Evolutionary conservation across 129 eudicot species (phyloP).

Genomic region (Arctium lappa): DNA sequence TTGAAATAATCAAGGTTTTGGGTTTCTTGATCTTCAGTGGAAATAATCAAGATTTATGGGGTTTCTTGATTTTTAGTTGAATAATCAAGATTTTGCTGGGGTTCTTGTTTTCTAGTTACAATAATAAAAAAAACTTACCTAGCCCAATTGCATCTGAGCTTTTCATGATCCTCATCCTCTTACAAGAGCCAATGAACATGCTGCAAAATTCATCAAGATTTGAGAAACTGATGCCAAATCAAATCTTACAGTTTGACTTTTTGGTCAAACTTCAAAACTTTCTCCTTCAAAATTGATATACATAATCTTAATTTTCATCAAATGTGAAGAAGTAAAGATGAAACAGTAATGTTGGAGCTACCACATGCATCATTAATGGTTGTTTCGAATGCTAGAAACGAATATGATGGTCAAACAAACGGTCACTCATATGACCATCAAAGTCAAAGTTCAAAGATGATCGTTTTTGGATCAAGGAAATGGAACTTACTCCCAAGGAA

Average conservation of each 20-base stretch:
- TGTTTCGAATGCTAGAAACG: not conserved
- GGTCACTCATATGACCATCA: not conserved
- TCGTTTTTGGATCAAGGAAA: not conserved
- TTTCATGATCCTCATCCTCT: slow-evolving; percentile 75
- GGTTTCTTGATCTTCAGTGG: not conserved
- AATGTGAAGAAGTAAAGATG: not conserved
- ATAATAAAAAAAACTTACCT: slow-evolving; percentile 22
- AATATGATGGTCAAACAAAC: not conserved
- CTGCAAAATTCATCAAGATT: slow-evolving; percentile 27
- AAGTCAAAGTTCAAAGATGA: not conserved
- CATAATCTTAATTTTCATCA: not conserved
- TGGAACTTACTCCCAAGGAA: slow-evolving; percentile 74
- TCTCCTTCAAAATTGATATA: not conserved
- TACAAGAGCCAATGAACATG: slow-evolving; percentile 64
- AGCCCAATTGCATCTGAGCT: slow-evolving; percentile 68
- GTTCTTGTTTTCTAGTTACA: not conserved
- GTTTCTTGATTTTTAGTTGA: not conserved
- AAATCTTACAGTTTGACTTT: not conserved
- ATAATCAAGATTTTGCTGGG: not conserved
- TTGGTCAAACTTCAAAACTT: not conserved
- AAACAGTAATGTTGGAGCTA: not conserved
- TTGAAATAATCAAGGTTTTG: not conserved
- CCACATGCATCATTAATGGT: not conserved
- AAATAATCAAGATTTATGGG: not conserved
- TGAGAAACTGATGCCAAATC: not conserved